Percentiles rank a stretch among this genome's conserved stretches.
Evolutionary conservation across 371 early-diverging fungal genomes (phyloP).

Genomic region (Blakeslea trispora): DNA sequence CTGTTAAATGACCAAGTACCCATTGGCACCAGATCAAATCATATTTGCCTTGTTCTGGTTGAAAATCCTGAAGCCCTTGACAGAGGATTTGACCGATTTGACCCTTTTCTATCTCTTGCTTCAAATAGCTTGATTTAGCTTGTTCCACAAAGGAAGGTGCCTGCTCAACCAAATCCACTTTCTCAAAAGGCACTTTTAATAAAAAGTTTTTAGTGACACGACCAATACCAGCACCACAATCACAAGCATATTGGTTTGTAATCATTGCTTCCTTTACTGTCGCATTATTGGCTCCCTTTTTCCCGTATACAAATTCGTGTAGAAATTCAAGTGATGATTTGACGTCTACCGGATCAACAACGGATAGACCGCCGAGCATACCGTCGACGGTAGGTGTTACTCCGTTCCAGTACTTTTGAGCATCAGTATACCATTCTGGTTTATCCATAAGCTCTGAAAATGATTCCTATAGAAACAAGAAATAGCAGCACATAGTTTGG

Average conservation of each 20-base stretch:
- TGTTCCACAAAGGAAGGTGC: conserved; percentile 72
- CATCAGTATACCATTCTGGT: conserved; percentile 82
- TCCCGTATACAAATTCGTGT: conserved; percentile 57
- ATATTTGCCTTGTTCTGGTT: conserved; percentile 73
- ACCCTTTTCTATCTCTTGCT: conserved; percentile 53
- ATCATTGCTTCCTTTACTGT: no score
- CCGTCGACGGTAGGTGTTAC: conserved; percentile 79
- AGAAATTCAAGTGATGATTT: conserved; percentile 72
- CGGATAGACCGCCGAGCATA: conserved; percentile 87
- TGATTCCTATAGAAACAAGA: no score
- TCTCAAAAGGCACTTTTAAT: conserved; percentile 66
- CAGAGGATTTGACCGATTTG: conserved; percentile 65
- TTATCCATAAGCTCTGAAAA: conserved; percentile 27
- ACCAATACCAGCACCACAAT: conserved; percentile 96
- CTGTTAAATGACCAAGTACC: conserved; percentile 87
- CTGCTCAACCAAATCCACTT: conserved; percentile 92
- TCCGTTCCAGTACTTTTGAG: conserved; percentile 84
- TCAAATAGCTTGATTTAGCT: conserved; percentile 63
- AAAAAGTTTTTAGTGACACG: conserved; percentile 89
- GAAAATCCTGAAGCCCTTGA: conserved; percentile 82
- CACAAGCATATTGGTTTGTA: conserved; percentile 56
- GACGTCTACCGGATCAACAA: conserved; percentile 74
- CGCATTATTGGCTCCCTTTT: no score
- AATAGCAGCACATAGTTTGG: no score
- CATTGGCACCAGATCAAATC: conserved; percentile 97